Evolutionary conservation across 805 yeast species (phyloP), one percentile per base, ranked within the genome.

Genomic region (Wickerhamomyces queroliae): DNA sequence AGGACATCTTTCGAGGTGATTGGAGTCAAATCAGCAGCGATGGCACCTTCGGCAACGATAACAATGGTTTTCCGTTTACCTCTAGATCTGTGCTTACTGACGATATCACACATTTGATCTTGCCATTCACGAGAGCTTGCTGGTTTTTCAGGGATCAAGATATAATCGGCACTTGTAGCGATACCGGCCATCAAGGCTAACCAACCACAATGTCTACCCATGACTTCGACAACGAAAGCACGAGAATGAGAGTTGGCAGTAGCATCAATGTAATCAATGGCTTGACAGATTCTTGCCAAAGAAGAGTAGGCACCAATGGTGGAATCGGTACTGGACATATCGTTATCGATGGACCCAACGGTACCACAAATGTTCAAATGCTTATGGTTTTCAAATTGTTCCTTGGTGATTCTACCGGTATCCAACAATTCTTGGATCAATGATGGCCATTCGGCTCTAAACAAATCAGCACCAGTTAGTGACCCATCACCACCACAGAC

Each of bases 171-270:
- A 47, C 89, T 78, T 13, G 88, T 78, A 12, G 88, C 75, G 43
- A 84, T 70, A 47, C 93, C 95, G 15, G 91, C 80, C 83, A 83
- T 78, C 45, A 84, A 65, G 1, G 85, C 91, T 46, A 84, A 69
- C 95, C 95, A 84, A 46, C 95, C 95, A 67, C 95, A 84, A 59
- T 84, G 89, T 62, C 95, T 72, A 44, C 95, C 95, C 95, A 84
- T 84, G 16, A 84, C 95, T 64, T 84, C 95, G 31, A 84, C 79
- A 30, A 84, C 86, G 54, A 84, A 84, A 4, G 91, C 93, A 57
- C 95, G 67, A 23, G 88, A 82, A 59, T 84, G 95, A 1, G 90
- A 83, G 38, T 76, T 74, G 19, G 95, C 95, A 19, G 95, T 84
- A 19, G 90, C 88, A 58, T 83, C 91, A 44, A 84, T 83, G 56